Base-by-base conservation (phyloP, 306 rosid genomes). In the Begonia fuchsioides region DNA sequence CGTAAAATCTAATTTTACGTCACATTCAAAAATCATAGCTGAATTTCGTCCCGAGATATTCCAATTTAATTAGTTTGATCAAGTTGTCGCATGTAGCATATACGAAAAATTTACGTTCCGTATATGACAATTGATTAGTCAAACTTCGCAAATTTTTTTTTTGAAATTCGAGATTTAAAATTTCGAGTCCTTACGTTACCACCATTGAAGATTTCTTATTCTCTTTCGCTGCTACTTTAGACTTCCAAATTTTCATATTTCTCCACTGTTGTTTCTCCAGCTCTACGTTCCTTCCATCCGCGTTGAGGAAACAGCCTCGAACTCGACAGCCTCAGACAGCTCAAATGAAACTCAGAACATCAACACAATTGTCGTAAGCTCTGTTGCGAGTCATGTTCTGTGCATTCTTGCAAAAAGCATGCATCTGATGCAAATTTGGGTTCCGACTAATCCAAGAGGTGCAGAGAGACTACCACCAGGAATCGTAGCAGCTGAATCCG, bases 381-480 rank as follows among this genome's bases (percentile, higher is more conserved):
- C 47, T 39, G 45, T 32, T 62, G n/a, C 12, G 12, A 17, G 35
- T 26, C 35, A 26, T 26, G 7, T 26, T 8, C 35, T 1, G 35
- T 0, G 35, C 35, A 26, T 26, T 26, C 35, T 26, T 26, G 35
- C n/a, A 6, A 26, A 26, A 26, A 26, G 7, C 7, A 41, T 47
- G 46, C 32, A 16, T 67, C 61, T 52, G 52, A 59, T 60, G 64
- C 83, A 90, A 95, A 90, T 84, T 67, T 90, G 95, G 97, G 78
- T 55, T 56, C 79, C 97, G 38, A 76, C 97, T 66, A 84, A 84
- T 67, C 97, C 95, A 54, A 76, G 79, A 72, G 97, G 97, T 46
- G 97, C 95, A 17, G 95, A 90, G 68, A 81, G 81, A 52, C 62
- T 90, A 68, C 87, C 97, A 43, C 95, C 93, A 35, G 72, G 71